Evolutionary conservation across 106 monocot species (phyloP).

Genomic region (Chionographis japonica): DNA sequence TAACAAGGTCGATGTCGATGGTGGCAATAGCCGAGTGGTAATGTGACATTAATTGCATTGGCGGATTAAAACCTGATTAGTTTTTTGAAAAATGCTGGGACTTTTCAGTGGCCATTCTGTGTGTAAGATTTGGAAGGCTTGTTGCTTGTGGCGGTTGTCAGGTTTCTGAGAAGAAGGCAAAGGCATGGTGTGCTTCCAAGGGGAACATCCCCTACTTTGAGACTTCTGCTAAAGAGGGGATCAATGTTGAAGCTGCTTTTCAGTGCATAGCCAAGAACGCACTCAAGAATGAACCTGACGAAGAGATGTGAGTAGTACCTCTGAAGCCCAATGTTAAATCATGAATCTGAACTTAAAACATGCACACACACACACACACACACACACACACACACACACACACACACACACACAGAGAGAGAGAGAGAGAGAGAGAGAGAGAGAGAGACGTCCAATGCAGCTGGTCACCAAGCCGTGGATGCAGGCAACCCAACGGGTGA

Average conservation of each 20-base stretch:
- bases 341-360: not conserved
- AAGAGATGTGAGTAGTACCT: slow-evolving; percentile 60
- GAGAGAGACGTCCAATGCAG: no score
- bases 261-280: slow-evolving; percentile 76
- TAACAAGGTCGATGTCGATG: slow-evolving; percentile 84
- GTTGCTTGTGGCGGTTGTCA: slow-evolving; percentile 14
- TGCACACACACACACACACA: no score
- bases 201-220: slow-evolving; percentile 89
- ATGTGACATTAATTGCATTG: not conserved
- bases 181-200: slow-evolving; percentile 79
- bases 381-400: no score
- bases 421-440: no score
- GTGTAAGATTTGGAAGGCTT: not conserved
- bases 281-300: slow-evolving; percentile 82
- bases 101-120: not conserved
- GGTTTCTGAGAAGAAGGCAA: slow-evolving; percentile 89
- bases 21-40: slow-evolving; percentile 84
- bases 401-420: no score
- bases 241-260: slow-evolving; percentile 88
- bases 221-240: slow-evolving; percentile 87
- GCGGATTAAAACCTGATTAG: not conserved
- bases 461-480: no score
- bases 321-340: no score
- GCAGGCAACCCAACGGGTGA: no score
- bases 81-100: not conserved